Percentiles rank a stretch among this genome's conserved stretches.
Conservation (phyloP, 179 eudicot species). For the Silene noctiflora region DNA sequence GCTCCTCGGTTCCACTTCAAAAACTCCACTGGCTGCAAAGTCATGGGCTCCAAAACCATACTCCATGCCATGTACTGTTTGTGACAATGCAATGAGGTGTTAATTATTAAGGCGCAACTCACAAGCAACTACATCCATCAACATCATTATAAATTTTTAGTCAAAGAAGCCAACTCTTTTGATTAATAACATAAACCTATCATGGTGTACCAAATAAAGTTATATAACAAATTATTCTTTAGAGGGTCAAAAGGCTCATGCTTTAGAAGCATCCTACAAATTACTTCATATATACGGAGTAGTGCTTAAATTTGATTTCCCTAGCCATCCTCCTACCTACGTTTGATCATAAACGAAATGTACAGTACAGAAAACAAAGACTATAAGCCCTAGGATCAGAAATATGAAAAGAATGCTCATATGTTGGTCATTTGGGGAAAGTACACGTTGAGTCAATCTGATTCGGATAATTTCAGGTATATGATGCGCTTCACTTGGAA, state of each 20-base stretch:
- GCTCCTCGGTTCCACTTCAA: slow-evolving; percentile 93
- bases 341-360: no score
- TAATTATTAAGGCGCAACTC: not conserved
- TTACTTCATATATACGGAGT: no score
- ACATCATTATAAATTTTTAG: not conserved
- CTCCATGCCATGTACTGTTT: slow-evolving; percentile 88
- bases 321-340: no score
- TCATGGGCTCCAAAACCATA: slow-evolving; percentile 99
- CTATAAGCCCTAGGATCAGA: no score
- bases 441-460: no score
- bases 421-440: not conserved
- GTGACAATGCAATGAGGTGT: not conserved
- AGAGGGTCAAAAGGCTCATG: not conserved
- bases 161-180: not conserved
- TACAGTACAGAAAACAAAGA: no score
- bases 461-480: no score
- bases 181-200: not conserved
- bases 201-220: not conserved
- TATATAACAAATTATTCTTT: not conserved
- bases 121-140: not conserved
- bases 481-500: no score
- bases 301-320: no score
- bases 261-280: not conserved
- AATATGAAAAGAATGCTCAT: not conserved
- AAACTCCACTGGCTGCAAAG: slow-evolving; percentile 85